Base-by-base conservation (phyloP, 2,329 filamentous ascomycete species). In the Scolecobasidium constrictum region DNA sequence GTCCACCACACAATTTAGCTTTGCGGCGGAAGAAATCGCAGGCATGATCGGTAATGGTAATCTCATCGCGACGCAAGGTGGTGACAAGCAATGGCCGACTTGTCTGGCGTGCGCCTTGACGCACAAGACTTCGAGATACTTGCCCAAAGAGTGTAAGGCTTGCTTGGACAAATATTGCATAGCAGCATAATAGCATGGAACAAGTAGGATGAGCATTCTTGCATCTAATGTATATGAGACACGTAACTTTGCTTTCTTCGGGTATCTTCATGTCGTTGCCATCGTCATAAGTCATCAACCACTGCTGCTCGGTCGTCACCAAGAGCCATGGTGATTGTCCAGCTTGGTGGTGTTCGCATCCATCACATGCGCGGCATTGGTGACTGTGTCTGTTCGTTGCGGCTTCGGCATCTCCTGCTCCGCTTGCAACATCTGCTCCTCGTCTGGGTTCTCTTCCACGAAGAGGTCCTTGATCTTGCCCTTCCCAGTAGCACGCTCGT, bases 401-500 rank as follows among this genome's bases (percentile, higher is more conserved):
- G 49, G 31, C 34, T 45, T 44, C 3, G 53, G 48, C n/a, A 44
- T 39, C 16, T 55, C 48, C 13, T 46, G 35, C n/a, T 48, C 44
- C 31, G 21, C 37, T 35, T 40, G 40, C 38, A 38, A 33, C n/a
- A 46, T 26, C 12, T n/a, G 26, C 38, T 48, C 48, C 23, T 59
- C 55, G 2, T 54, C 52, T 22, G 61, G 52, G 33, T 57, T 57
- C 3, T 56, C 53, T 4, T 66, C 56, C 0, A 52, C 52, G n/a
- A 75, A 77, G 1, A 77, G 57, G 20, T 75, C 72, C 23, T 58
- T 61, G 15, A 77, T 66, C n/a, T 59, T 65, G 4, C 72, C 72
- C 2, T 58, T 53, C 2, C 71, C 71, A 3, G 67, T 66, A 0
- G 72, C 59, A 6, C 65, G 59, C 48, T 75, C 65, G 46, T 75